These are phyloP conservation scores for Hydnomerulius pinastri DNA, from an alignment of 768 basidiomycete species.

Conservation along the genomic window DNA sequence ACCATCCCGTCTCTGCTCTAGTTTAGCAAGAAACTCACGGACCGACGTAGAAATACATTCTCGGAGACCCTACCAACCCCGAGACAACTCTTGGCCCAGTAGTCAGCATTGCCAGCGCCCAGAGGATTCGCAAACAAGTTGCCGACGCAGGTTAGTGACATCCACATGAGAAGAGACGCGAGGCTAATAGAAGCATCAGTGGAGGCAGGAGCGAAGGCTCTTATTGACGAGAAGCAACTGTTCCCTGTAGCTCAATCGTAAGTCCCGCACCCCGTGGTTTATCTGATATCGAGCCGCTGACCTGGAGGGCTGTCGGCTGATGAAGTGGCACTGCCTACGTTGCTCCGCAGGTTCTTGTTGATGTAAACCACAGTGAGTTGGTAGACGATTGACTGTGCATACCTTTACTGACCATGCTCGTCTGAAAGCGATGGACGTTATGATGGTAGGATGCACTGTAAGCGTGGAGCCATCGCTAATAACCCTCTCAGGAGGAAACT, in stretches of 20 bases:
- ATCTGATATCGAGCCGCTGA: neutral
- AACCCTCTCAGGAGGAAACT: constrained; percentile 65
- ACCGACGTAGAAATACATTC: constrained; percentile 62
- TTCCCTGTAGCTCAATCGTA: constrained; percentile 73
- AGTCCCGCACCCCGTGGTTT: constrained; percentile 26
- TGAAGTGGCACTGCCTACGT: constrained; percentile 81
- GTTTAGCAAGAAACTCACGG: neutral
- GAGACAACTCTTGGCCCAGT: constrained; percentile 91
- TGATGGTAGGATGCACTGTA: constrained; percentile 58
- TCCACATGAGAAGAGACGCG: neutral
- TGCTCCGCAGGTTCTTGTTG: constrained; percentile 85
- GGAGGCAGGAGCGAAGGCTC: constrained; percentile 72
- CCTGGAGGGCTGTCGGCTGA: constrained; percentile 1
- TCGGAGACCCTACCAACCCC: constrained; percentile 80
- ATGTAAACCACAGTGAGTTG: constrained; percentile 84
- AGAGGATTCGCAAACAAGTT: constrained; percentile 84
- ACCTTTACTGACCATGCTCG: constrained; percentile 4
- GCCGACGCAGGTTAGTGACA: constrained; percentile 68
- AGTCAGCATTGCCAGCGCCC: constrained; percentile 83
- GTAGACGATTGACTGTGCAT: neutral
- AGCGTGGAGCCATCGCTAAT: neutral
- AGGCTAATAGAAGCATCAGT: constrained; percentile 41
- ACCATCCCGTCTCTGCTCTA: neutral
- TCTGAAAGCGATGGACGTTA: constrained; percentile 80
- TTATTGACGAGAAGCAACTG: constrained; percentile 64